These are phyloP conservation scores for Rhododendron ovatum DNA, from an alignment of 148 eudicot genomes.

Conservation along the genomic window DNA sequence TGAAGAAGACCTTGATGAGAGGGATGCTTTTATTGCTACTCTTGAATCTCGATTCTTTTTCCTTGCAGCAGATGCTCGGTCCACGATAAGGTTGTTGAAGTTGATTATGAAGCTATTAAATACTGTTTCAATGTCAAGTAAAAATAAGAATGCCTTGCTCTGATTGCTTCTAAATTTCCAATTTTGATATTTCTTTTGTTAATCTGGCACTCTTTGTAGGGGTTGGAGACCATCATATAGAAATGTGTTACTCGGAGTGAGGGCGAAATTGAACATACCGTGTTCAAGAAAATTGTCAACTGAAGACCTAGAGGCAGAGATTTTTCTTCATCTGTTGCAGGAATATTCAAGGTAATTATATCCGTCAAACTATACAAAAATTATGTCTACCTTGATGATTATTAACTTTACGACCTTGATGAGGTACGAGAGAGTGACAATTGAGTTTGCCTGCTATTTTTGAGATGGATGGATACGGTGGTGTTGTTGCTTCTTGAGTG, in stretches of 20 bases:
- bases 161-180: neutral
- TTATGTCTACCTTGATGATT: neutral
- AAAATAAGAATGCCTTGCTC: neutral
- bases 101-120: neutral
- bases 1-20: slow-evolving; percentile 65
- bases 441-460: neutral
- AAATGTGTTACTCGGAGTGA: slow-evolving; percentile 69
- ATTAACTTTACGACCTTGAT: neutral
- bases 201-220: slow-evolving; percentile 33
- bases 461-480: slow-evolving; percentile 1
- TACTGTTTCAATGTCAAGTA: neutral
- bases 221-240: slow-evolving; percentile 97
- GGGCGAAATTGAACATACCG: slow-evolving; percentile 65
- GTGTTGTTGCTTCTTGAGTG: neutral
- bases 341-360: slow-evolving; percentile 59
- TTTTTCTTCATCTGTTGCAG: slow-evolving; percentile 71
- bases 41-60: slow-evolving; percentile 80
- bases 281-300: slow-evolving; percentile 76
- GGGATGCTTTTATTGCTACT: slow-evolving; percentile 58
- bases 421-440: neutral
- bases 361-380: neutral
- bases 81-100: slow-evolving; percentile 63
- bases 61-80: slow-evolving; percentile 97
- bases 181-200: neutral
- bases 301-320: slow-evolving; percentile 85